These are phyloP conservation scores for Saccharum officinarum DNA, from an alignment of 176 grass and related monocot genomes.

Conservation along the genomic window DNA sequence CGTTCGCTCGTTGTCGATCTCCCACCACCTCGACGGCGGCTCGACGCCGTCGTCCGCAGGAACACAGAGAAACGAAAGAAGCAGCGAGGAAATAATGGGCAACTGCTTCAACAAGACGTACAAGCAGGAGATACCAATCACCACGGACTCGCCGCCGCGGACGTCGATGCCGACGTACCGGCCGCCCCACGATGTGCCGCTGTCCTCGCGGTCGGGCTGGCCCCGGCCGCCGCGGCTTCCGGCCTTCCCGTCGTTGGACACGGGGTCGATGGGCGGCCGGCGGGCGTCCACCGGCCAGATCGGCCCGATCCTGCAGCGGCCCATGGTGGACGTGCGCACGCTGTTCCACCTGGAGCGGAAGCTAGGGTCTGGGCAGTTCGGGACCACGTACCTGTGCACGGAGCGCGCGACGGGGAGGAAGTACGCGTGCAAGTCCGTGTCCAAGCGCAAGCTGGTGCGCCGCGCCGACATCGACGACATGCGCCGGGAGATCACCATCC, in stretches of 20 bases:
- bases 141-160: not conserved
- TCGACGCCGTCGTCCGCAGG: too few species aligned
- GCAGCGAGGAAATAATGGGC: conserved; percentile 39
- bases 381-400: conserved; percentile 83
- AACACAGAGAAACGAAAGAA: not conserved
- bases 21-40: too few species aligned
- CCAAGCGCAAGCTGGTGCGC: conserved; percentile 78
- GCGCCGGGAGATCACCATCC: conserved; percentile 82
- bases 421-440: conserved; percentile 93
- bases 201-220: not conserved
- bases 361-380: conserved; percentile 80
- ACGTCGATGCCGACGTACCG: not conserved
- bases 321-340: conserved; percentile 54
- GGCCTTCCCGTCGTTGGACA: not conserved
- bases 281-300: not conserved
- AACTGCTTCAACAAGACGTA: conserved; percentile 61
- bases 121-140: conserved; percentile 65
- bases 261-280: conserved; percentile 5
- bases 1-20: too few species aligned
- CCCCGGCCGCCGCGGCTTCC: conserved; percentile 7
- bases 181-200: conserved; percentile 20
- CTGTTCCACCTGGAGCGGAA: conserved; percentile 61
- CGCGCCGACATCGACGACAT: conserved; percentile 69
- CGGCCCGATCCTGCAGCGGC: conserved; percentile 49
- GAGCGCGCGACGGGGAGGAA: conserved; percentile 46